Percentiles rank a stretch among this genome's conserved stretches.
phyloP scores from a whole-genome alignment of 1,139 yeast genomes.

The Candida glucosophila region DNA sequence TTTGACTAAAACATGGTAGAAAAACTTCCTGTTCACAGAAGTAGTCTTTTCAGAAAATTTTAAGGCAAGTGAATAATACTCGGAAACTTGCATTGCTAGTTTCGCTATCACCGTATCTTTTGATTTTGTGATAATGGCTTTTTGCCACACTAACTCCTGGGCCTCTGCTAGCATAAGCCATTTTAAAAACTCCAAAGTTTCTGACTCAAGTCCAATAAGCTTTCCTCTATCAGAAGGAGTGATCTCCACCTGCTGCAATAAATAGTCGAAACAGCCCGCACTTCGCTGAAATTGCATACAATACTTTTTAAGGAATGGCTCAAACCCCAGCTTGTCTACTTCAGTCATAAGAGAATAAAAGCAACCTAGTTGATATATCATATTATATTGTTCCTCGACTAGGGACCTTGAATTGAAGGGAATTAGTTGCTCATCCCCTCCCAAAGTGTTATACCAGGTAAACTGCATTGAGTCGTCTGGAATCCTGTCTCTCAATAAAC shows the following conservation, averaged over 20 bases:
- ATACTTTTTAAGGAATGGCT: conserved; percentile 51
- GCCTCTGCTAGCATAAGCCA: conserved; percentile 73
- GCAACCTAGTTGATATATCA: conserved; percentile 60
- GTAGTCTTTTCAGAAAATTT: conserved; percentile 39
- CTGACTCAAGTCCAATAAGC: conserved; percentile 16
- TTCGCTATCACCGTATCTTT: conserved; percentile 58
- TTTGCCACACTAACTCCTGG: conserved; percentile 79
- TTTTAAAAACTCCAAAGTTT: conserved; percentile 21
- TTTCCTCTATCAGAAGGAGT: too few species aligned
- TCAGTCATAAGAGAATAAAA: conserved; percentile 43
- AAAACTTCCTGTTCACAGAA: conserved; percentile 54
- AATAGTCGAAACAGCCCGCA: conserved; percentile 55
- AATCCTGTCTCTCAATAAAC: too few species aligned
- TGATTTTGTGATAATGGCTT: conserved; percentile 44
- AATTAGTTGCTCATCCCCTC: conserved; percentile 37
- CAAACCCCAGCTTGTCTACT: too few species aligned
- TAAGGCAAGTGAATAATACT: conserved; percentile 44
- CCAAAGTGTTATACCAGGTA: conserved; percentile 66
- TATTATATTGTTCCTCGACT: conserved; percentile 50
- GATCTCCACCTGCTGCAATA: conserved; percentile 1
- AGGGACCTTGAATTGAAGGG: conserved; percentile 35
- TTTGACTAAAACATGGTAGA: conserved; percentile 51
- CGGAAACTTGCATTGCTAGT: conserved; percentile 55
- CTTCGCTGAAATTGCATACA: conserved; percentile 61
- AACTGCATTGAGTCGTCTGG: conserved; percentile 42